Percentiles rank a stretch among this genome's conserved stretches.
Conservation (phyloP, 805 yeast genomes). For the Saccharomycopsis malanga region DNA sequence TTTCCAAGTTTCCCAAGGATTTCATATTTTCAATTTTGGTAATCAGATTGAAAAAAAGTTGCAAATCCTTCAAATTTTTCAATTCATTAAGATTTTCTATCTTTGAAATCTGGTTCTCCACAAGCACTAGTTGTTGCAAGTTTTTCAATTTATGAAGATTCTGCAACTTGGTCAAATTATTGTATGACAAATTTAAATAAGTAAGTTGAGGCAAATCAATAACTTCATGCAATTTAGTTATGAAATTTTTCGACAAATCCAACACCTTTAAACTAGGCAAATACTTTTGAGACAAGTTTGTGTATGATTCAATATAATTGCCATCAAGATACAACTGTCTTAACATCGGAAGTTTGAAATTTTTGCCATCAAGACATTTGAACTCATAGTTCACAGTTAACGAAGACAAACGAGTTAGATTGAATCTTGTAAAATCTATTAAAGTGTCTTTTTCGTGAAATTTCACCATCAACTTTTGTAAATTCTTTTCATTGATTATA, state of each 20-base stretch:
- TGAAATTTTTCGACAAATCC: slow-evolving; percentile 5
- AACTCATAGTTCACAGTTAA: slow-evolving; percentile 6
- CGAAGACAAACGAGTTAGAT: not conserved
- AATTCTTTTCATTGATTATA: not conserved
- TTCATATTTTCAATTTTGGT: slow-evolving; percentile 11
- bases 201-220: slow-evolving; percentile 9
- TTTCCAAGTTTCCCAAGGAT: not conserved
- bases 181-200: slow-evolving; percentile 9
- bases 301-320: slow-evolving; percentile 1
- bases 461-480: not conserved
- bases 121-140: slow-evolving; percentile 4
- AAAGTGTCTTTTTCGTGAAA: slow-evolving; percentile 1
- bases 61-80: slow-evolving; percentile 1
- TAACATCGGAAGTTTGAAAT: slow-evolving; percentile 2
- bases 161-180: slow-evolving; percentile 1
- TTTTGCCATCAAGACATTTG: slow-evolving; percentile 5
- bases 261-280: slow-evolving; percentile 7
- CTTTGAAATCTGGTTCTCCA: slow-evolving; percentile 7
- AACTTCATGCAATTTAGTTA: not conserved
- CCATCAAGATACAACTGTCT: slow-evolving; percentile 1
- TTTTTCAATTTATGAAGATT: slow-evolving; percentile 4
- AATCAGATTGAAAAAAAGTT: slow-evolving; percentile 13
- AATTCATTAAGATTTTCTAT: slow-evolving; percentile 2
- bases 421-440: not conserved
- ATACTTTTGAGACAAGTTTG: slow-evolving; percentile 1